phyloP scores from a whole-genome alignment of 2,329 filamentous ascomycete genomes.

The Fusarium siculi region DNA sequence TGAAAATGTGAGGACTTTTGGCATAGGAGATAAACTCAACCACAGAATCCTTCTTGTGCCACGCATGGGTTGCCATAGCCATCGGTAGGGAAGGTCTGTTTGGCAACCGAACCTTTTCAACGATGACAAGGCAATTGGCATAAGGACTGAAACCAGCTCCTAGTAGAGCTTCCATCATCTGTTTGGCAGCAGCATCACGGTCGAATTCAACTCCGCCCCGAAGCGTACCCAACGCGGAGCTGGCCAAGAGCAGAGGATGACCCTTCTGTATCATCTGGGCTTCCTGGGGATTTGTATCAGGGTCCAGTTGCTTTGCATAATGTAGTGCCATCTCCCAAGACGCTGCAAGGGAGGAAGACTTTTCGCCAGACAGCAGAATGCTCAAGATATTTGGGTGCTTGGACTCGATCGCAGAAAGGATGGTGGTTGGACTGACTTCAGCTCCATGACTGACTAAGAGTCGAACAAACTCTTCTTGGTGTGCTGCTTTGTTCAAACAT shows the following conservation, averaged over 20 bases:
- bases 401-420: background rate
- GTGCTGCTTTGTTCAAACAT: conserved; percentile 16
- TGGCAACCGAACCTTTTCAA: background rate
- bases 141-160: conserved; percentile 13
- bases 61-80: background rate
- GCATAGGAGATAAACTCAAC: background rate
- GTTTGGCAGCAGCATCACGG: too few relatives aligned
- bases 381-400: background rate
- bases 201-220: background rate
- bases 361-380: conserved; percentile 15
- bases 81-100: background rate
- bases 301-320: background rate
- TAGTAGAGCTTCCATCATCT: conserved; percentile 10
- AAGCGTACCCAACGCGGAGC: background rate
- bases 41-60: background rate
- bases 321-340: conserved; percentile 5
- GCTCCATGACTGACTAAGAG: conserved; percentile 26
- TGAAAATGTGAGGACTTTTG: background rate
- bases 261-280: background rate
- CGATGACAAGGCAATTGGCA: background rate
- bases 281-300: background rate
- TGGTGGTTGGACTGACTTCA: conserved; percentile 1
- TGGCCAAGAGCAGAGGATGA: conserved; percentile 8
- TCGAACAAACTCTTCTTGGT: background rate
- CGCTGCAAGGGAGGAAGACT: background rate